A percentile compares a stretch with the other conserved stretches of the same genome.
These are phyloP conservation scores for Anthracocystis panici-leucophaei DNA, from an alignment of 1,284 basidiomycete species.

Conservation along the genomic window DNA sequence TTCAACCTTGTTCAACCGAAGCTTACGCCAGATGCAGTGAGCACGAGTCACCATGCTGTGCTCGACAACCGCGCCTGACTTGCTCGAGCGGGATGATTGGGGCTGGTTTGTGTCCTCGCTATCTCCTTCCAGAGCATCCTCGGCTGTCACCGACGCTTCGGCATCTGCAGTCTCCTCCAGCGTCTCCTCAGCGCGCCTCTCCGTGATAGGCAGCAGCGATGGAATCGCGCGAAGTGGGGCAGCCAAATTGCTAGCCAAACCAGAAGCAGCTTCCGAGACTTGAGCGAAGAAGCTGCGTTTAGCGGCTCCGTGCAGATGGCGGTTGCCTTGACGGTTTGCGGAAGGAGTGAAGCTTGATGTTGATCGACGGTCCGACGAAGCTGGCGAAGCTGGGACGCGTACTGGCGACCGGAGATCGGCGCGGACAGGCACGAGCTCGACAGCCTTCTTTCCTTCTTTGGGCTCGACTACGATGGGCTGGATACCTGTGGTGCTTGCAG, in stretches of 20 bases:
- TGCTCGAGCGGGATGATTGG: conserved; percentile 4
- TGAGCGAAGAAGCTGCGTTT: conserved; percentile 35
- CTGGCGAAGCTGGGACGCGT: conserved; percentile 42
- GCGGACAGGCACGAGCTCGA: not conserved
- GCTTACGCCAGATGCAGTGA: conserved; percentile 37
- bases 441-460: not conserved
- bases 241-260: conserved; percentile 34
- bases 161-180: conserved; percentile 2
- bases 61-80: not conserved
- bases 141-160: not conserved
- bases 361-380: conserved; percentile 42
- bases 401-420: conserved; percentile 6
- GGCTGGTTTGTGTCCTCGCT: not conserved
- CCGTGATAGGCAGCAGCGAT: conserved; percentile 36
- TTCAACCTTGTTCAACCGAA: conserved; percentile 25
- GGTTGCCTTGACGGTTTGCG: conserved; percentile 43
- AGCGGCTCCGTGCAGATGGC: conserved; percentile 42
- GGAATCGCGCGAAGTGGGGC: conserved; percentile 37
- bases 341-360: conserved; percentile 45
- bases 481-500: not conserved
- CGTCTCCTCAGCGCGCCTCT: conserved; percentile 27
- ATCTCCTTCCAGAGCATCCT: not conserved
- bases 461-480: not conserved
- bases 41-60: conserved; percentile 42
- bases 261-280: conserved; percentile 31